phyloP scores from a whole-genome alignment of 176 grass and related monocot genomes.

The Aechmea fasciata region DNA sequence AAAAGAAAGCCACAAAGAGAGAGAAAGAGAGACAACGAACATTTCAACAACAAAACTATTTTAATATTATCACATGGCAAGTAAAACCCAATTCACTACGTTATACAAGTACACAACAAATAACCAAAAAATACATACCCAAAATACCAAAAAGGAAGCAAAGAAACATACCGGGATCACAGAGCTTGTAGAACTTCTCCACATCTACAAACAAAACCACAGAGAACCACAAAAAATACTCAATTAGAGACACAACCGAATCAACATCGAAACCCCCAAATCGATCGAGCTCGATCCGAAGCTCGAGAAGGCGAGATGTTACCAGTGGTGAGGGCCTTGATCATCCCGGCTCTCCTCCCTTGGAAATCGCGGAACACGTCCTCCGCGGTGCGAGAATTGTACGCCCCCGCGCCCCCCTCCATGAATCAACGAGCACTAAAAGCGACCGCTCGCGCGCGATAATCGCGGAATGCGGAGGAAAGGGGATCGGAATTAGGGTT shows the following conservation, averaged over 20 bases:
- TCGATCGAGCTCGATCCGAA: neutral
- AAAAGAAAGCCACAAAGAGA: neutral
- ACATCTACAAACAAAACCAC: constrained; percentile 54
- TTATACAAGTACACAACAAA: no score
- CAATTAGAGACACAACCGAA: neutral
- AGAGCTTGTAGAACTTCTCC: constrained; percentile 88
- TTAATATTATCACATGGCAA: no score
- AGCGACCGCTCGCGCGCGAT: neutral
- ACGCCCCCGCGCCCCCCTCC: neutral
- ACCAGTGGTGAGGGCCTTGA: constrained; percentile 5
- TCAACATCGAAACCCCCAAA: neutral
- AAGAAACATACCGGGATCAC: constrained; percentile 68
- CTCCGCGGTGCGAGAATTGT: neutral
- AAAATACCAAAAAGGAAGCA: neutral
- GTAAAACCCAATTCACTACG: no score
- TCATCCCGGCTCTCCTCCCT: constrained; percentile 1
- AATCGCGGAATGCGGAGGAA: neutral
- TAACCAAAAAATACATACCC: no score
- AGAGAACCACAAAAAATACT: constrained; percentile 5
- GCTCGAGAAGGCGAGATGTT: neutral
- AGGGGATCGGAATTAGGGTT: neutral
- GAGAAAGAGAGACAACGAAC: constrained; percentile 16
- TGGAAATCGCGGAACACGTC: constrained; percentile 2
- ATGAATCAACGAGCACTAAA: neutral
- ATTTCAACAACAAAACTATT: no score